These are phyloP conservation scores for Zychaea mexicana DNA, from an alignment of 371 early-diverging fungal species.

Conservation along the genomic window DNA sequence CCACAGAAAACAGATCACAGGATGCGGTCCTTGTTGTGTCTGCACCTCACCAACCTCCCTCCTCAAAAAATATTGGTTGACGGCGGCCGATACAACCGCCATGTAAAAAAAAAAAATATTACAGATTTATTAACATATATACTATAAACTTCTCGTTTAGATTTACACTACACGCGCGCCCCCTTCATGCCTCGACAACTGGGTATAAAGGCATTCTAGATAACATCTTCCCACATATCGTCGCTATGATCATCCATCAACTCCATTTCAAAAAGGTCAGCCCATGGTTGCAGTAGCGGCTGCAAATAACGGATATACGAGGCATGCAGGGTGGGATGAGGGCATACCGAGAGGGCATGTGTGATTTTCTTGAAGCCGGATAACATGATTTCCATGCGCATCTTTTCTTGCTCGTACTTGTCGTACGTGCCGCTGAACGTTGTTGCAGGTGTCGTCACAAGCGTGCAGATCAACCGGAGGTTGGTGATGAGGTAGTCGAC, in stretches of 20 bases:
- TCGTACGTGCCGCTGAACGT: constrained; percentile 35
- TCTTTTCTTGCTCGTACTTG: constrained; percentile 46
- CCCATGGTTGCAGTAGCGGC: constrained; percentile 46
- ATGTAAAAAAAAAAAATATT: too few species aligned
- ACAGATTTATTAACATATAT: too few species aligned
- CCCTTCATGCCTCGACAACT: too few species aligned
- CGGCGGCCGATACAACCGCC: too few species aligned
- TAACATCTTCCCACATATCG: constrained; percentile 7
- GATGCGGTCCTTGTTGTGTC: too few species aligned
- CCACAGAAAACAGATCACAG: too few species aligned
- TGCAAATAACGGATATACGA: constrained; percentile 44
- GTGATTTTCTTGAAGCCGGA: constrained; percentile 55
- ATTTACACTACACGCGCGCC: too few species aligned
- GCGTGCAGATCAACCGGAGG: constrained; percentile 45
- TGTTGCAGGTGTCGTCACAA: constrained; percentile 47
- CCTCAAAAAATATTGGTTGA: too few species aligned
- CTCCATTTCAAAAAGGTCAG: constrained; percentile 23
- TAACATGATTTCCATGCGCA: constrained; percentile 49
- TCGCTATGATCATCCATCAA: constrained; percentile 12
- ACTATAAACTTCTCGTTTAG: too few species aligned
- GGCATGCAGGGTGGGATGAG: constrained; percentile 61
- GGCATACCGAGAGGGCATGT: constrained; percentile 54
- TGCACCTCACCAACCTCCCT: too few species aligned
- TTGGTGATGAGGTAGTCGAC: constrained; percentile 53
- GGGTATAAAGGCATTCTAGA: too few species aligned